Evolutionary conservation across 352 stramenopile species (phyloP).

Genomic region (Phytopythium ostracodes): DNA sequence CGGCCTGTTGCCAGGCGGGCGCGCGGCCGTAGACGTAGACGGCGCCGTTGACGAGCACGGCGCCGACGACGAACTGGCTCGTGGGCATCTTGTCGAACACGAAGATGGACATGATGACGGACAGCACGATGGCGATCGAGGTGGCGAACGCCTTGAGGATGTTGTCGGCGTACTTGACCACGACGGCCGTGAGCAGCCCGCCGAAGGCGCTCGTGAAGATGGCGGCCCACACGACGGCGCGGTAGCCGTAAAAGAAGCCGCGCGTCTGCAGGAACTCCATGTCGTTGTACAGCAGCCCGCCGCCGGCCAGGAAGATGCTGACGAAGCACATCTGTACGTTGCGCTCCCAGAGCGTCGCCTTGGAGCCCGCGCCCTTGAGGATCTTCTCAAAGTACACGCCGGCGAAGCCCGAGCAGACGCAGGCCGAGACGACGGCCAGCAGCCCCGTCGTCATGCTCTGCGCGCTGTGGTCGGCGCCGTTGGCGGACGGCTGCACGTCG

Average conservation of each 20-base stretch:
- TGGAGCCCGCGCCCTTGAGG: conserved; percentile 60
- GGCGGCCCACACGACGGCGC: conserved; percentile 67
- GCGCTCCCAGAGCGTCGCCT: conserved; percentile 72
- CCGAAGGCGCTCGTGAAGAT: conserved; percentile 68
- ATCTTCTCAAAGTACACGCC: conserved; percentile 88
- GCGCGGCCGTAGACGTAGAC: conserved; percentile 77
- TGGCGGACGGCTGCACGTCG: conserved; percentile 15
- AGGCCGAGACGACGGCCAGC: conserved; percentile 62
- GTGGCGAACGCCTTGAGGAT: conserved; percentile 86
- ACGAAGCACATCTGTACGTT: conserved; percentile 84
- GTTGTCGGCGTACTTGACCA: conserved; percentile 88
- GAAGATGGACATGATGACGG: conserved; percentile 80
- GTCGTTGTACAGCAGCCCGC: conserved; percentile 65
- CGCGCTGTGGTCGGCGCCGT: conserved; percentile 10
- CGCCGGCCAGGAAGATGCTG: conserved; percentile 52
- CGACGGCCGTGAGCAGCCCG: conserved; percentile 73
- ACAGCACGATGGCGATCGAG: conserved; percentile 79
- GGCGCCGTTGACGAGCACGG: conserved; percentile 73
- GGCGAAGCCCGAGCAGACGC: conserved; percentile 78
- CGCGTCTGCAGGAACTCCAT: conserved; percentile 36
- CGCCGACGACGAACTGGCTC: conserved; percentile 65
- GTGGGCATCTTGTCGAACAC: conserved; percentile 82
- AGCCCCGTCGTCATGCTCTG: conserved; percentile 71
- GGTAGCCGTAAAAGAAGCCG: conserved; percentile 85
- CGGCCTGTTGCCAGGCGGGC: conserved; percentile 28